Evolutionary conservation across 805 yeast species (phyloP).

Genomic region (Kodamaea neixiangensis): DNA sequence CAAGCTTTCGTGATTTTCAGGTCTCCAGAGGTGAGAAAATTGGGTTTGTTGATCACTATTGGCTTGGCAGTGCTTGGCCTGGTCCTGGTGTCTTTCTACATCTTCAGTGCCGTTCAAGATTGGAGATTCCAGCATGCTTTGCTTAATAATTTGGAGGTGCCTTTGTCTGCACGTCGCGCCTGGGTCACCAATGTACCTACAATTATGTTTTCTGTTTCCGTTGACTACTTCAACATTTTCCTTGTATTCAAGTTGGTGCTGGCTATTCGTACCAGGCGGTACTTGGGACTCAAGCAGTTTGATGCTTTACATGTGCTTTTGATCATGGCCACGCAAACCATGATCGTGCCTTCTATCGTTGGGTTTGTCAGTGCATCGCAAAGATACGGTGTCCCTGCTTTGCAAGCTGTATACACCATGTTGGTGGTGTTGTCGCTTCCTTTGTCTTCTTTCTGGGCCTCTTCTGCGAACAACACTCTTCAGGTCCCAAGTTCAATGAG

Average conservation of each 20-base stretch:
- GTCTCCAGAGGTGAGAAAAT: conserved; percentile 48
- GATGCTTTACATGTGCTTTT: conserved; percentile 78
- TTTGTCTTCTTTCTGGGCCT: conserved; percentile 86
- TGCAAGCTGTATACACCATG: conserved; percentile 54
- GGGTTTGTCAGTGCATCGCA: conserved; percentile 54
- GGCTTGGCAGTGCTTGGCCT: conserved; percentile 48
- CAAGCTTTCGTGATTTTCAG: conserved; percentile 75
- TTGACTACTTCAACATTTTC: conserved; percentile 60
- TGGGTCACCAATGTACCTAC: conserved; percentile 55
- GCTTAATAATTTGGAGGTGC: not conserved
- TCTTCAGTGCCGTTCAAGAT: conserved; percentile 50
- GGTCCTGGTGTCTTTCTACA: conserved; percentile 59
- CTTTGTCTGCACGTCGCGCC: not conserved
- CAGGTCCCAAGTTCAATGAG: conserved; percentile 13
- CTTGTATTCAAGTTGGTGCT: conserved; percentile 62
- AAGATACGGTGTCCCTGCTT: conserved; percentile 37
- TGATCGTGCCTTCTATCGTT: conserved; percentile 74
- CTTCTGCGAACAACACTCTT: conserved; percentile 55
- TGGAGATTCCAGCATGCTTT: not conserved
- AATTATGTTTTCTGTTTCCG: conserved; percentile 68
- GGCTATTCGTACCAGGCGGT: conserved; percentile 74
- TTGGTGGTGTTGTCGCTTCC: conserved; percentile 76
- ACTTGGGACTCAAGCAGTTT: conserved; percentile 78
- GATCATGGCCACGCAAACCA: conserved; percentile 80
- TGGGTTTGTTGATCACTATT: conserved; percentile 42